These are phyloP conservation scores for Amanita exitialis DNA, from an alignment of 768 basidiomycete species.

Conservation along the genomic window DNA sequence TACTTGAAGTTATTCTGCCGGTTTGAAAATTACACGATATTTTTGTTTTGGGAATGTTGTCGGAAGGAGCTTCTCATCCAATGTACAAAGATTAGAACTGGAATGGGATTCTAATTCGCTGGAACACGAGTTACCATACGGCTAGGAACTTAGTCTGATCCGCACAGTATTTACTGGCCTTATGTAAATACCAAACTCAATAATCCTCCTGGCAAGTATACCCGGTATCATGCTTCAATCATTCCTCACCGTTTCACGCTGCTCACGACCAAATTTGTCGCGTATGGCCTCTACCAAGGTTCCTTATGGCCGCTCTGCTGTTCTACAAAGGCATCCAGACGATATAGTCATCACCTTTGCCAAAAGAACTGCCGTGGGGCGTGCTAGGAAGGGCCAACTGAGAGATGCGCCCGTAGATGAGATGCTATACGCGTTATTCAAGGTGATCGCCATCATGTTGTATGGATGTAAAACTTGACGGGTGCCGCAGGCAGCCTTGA, in stretches of 20 bases:
- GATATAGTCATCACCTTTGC: conserved; percentile 90
- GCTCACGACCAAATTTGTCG: conserved; percentile 12
- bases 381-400: conserved; percentile 84
- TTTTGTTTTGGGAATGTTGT: neutral
- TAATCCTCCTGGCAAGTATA: neutral
- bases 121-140: no score
- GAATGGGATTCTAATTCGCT: no score
- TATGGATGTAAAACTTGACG: neutral
- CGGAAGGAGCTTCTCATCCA: neutral
- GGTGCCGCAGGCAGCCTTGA: conserved; percentile 47
- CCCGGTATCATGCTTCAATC: conserved; percentile 7
- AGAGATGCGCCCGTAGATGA: conserved; percentile 87
- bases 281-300: conserved; percentile 29
- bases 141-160: no score
- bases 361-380: conserved; percentile 82
- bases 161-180: no score
- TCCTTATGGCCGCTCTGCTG: conserved; percentile 36
- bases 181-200: neutral
- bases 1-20: no score
- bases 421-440: conserved; percentile 73
- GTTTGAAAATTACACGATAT: no score
- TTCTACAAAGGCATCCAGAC: conserved; percentile 63
- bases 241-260: conserved; percentile 11
- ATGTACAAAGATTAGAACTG: no score
- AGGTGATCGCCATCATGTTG: conserved; percentile 29